phyloP scores from a whole-genome alignment of 331 rosid genomes.

The Acacia pycnantha region DNA sequence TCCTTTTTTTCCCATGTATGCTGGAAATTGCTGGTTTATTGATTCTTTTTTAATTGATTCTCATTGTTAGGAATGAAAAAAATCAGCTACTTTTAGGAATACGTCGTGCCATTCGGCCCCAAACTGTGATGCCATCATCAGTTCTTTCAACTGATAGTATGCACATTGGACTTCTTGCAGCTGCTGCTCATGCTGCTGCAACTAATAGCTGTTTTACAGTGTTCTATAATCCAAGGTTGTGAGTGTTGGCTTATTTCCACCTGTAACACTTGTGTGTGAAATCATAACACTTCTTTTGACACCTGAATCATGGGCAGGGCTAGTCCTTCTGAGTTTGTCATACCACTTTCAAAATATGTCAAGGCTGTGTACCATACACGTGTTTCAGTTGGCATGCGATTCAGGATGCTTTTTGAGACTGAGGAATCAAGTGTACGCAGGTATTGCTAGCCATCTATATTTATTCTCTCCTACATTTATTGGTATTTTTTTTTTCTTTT shows the following conservation, averaged over 20 bases:
- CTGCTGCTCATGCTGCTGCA: conserved; percentile 96
- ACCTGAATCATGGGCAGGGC: conserved; percentile 63
- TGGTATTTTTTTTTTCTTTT: neutral
- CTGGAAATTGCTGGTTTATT: conserved; percentile 10
- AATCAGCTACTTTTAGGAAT: conserved; percentile 94
- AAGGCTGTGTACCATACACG: conserved; percentile 94
- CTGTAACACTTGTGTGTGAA: conserved; percentile 13
- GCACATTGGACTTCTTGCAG: conserved; percentile 98
- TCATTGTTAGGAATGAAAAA: conserved; percentile 72
- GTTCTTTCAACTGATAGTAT: conserved; percentile 93
- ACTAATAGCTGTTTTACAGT: conserved; percentile 91
- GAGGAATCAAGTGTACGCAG: conserved; percentile 95
- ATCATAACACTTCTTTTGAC: conserved; percentile 35
- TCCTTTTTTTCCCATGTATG: conserved; percentile 3
- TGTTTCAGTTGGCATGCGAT: conserved; percentile 97
- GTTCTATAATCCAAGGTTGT: conserved; percentile 87
- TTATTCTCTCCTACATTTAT: conserved; percentile 1
- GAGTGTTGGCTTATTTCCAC: conserved; percentile 4
- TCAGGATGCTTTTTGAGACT: conserved; percentile 96
- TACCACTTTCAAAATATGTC: conserved; percentile 81
- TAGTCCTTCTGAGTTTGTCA: conserved; percentile 93
- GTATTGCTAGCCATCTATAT: conserved; percentile 31
- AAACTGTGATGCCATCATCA: conserved; percentile 92
- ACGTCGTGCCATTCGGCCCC: conserved; percentile 87
- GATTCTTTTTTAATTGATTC: conserved; percentile 12